These are phyloP conservation scores for Polychytrium aggregatum DNA, from an alignment of 192 early-diverging fungal species.

Conservation along the genomic window DNA sequence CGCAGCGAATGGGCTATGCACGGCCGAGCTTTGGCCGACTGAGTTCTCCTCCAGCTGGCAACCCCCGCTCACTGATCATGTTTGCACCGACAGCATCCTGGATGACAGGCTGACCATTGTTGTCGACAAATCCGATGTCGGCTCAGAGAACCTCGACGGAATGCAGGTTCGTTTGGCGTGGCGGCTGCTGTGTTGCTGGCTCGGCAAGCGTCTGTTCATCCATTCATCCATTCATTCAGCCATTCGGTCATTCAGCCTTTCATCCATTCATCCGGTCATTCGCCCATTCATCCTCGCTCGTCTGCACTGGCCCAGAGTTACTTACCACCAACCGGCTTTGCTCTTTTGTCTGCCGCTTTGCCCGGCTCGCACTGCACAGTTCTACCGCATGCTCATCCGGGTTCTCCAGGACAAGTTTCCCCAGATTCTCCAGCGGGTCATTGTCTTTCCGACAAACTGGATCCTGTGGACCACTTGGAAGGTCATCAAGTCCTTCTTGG, in stretches of 20 bases:
- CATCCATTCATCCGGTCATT: too few relatives aligned
- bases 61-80: background rate
- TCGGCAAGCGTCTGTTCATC: too few relatives aligned
- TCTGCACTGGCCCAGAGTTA: too few relatives aligned
- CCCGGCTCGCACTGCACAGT: too few relatives aligned
- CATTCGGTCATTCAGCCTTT: too few relatives aligned
- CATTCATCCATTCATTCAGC: too few relatives aligned
- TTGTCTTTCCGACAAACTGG: conserved; percentile 19
- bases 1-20: background rate
- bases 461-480: conserved; percentile 13
- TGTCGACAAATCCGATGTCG: background rate
- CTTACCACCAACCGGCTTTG: too few relatives aligned
- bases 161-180: too few relatives aligned
- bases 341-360: too few relatives aligned
- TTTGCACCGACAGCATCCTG: conserved; percentile 1
- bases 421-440: conserved; percentile 12
- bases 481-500: conserved; percentile 16
- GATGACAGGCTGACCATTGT: conserved; percentile 1
- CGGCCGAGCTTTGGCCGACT: background rate
- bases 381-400: conserved; percentile 6
- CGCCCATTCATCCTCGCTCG: too few relatives aligned
- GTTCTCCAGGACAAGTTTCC: conserved; percentile 12
- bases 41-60: background rate
- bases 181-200: too few relatives aligned
- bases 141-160: conserved; percentile 6